These are phyloP conservation scores for Trichoderma citrinoviride DNA, from an alignment of 2,329 filamentous ascomycete species.

Conservation along the genomic window DNA sequence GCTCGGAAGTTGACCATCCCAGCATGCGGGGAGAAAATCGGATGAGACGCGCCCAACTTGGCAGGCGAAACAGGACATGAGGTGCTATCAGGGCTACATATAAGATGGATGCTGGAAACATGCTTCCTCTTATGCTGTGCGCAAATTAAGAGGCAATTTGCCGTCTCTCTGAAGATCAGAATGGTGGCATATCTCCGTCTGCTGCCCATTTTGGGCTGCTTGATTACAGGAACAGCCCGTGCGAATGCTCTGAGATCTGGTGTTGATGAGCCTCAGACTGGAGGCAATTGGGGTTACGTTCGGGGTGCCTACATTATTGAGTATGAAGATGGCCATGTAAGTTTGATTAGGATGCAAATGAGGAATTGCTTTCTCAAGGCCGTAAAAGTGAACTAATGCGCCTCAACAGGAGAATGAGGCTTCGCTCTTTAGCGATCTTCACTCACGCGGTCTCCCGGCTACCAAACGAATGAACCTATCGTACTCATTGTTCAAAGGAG, in stretches of 20 bases:
- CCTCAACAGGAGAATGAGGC: background rate
- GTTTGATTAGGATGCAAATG: background rate
- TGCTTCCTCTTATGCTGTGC: background rate
- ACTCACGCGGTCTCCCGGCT: background rate
- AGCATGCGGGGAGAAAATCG: background rate
- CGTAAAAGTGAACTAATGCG: conserved; percentile 28
- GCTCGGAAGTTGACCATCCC: background rate
- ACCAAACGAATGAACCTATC: conserved; percentile 46
- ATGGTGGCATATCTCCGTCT: conserved; percentile 5
- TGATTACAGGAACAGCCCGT: background rate
- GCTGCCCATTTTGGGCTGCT: background rate
- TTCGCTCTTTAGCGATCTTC: background rate
- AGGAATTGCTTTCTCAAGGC: background rate
- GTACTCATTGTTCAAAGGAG: conserved; percentile 54
- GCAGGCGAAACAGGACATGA: background rate
- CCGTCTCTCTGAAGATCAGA: background rate
- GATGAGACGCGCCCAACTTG: conserved; percentile 4
- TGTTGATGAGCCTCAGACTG: background rate
- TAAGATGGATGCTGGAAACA: background rate
- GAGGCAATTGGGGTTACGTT: conserved; percentile 27
- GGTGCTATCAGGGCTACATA: background rate
- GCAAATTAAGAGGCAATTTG: background rate
- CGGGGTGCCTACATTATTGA: conserved; percentile 53
- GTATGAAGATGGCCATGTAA: conserved; percentile 45
- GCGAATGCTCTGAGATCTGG: background rate